Conservation (phyloP, 352 stramenopile species). For the Globisporangium paroecandrum region DNA sequence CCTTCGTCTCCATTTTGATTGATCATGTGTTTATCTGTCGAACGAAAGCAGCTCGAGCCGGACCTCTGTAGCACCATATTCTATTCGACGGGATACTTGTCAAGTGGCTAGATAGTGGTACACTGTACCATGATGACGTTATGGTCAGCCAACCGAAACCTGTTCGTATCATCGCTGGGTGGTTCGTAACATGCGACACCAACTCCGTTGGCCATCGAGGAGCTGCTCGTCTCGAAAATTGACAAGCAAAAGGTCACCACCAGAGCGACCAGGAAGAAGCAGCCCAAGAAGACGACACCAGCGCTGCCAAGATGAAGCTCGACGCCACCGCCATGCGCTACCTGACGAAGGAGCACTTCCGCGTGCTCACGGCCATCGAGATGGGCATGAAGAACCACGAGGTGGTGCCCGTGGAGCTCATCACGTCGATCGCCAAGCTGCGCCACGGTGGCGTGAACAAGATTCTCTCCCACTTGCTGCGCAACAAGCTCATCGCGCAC, state of each 20-base stretch:
- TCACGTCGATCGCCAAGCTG: slow-evolving; percentile 95
- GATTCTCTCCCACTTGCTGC: slow-evolving; percentile 94
- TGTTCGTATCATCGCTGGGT: not conserved
- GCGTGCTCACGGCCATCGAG: slow-evolving; percentile 98
- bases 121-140: slow-evolving; percentile 5
- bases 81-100: too few species aligned
- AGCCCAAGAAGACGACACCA: slow-evolving; percentile 1
- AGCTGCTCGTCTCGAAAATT: slow-evolving; percentile 4
- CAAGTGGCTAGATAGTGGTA: not conserved
- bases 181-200: slow-evolving; percentile 8
- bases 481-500: slow-evolving; percentile 98
- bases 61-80: too few species aligned
- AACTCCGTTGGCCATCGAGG: slow-evolving; percentile 11
- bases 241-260: slow-evolving; percentile 13
- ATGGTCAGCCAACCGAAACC: not conserved
- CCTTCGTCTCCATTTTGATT: slow-evolving; percentile 13
- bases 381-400: slow-evolving; percentile 99
- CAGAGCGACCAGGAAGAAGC: slow-evolving; percentile 3
- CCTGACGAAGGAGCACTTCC: slow-evolving; percentile 95
- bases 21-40: too few species aligned
- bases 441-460: slow-evolving; percentile 97
- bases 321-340: slow-evolving; percentile 93
- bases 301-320: slow-evolving; percentile 81
- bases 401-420: slow-evolving; percentile 96
- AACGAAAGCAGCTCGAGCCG: too few species aligned